phyloP scores from a whole-genome alignment of 139 green algal species.

The Tetraselmis striata region DNA sequence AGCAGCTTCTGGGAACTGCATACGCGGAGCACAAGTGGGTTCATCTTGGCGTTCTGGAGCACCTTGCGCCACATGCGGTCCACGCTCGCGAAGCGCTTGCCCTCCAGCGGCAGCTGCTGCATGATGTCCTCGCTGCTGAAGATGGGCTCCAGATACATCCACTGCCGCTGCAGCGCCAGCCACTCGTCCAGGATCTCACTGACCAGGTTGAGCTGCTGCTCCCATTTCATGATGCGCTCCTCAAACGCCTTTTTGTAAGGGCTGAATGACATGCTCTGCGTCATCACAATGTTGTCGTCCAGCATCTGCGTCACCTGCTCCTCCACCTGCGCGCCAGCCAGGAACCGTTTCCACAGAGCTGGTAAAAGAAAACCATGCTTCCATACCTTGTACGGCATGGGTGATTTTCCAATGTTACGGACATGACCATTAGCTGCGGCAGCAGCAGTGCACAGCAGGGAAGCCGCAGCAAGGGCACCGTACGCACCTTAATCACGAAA shows the following conservation, averaged over 20 bases:
- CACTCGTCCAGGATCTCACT: constrained; percentile 73
- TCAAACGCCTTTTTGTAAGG: constrained; percentile 80
- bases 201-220: constrained; percentile 58
- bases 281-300: constrained; percentile 81
- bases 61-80: constrained; percentile 71
- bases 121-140: constrained; percentile 76
- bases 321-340: constrained; percentile 52
- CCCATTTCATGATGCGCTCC: constrained; percentile 67
- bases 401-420: too few species aligned
- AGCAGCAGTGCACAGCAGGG: too few species aligned
- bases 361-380: too few species aligned
- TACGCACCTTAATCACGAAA: constrained; percentile 63
- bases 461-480: too few species aligned
- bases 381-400: too few species aligned
- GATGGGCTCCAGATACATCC: constrained; percentile 86
- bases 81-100: constrained; percentile 69
- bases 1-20: constrained; percentile 27
- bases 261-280: constrained; percentile 56
- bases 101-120: constrained; percentile 75
- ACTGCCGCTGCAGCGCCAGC: constrained; percentile 61
- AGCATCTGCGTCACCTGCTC: constrained; percentile 68
- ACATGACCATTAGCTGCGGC: too few species aligned
- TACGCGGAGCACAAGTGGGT: constrained; percentile 36
- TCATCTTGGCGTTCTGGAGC: constrained; percentile 42
- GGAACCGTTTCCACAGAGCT: too few species aligned